Percentiles rank a stretch among this genome's conserved stretches.
These are phyloP conservation scores for Botrytis medusae DNA, from an alignment of 2,329 filamentous ascomycete species.

Conservation along the genomic window DNA sequence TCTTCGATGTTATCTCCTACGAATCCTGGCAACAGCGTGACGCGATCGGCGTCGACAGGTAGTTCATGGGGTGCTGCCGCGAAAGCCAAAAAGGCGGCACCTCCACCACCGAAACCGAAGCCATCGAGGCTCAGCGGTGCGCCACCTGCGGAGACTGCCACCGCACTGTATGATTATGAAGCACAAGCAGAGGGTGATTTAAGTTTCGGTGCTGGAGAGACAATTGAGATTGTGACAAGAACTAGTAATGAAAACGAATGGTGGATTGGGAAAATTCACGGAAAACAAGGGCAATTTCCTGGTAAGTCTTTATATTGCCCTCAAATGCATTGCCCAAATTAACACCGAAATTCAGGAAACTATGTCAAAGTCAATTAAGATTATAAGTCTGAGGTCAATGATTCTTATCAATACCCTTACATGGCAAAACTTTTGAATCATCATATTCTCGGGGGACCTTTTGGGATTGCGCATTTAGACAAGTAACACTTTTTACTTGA, in stretches of 20 bases:
- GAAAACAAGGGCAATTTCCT: slow-evolving; percentile 88
- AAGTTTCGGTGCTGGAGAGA: slow-evolving; percentile 83
- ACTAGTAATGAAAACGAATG: slow-evolving; percentile 95
- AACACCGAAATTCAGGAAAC: slow-evolving; percentile 45
- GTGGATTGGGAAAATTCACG: slow-evolving; percentile 84
- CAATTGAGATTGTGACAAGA: slow-evolving; percentile 81
- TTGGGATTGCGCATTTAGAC: slow-evolving; percentile 3
- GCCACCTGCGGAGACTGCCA: slow-evolving; percentile 73
- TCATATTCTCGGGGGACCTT: slow-evolving; percentile 1
- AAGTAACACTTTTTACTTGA: neutral
- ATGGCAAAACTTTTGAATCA: slow-evolving; percentile 14
- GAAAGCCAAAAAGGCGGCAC: slow-evolving; percentile 67
- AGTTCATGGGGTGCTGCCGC: slow-evolving; percentile 50
- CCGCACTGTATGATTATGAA: slow-evolving; percentile 93
- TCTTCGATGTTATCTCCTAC: slow-evolving; percentile 41
- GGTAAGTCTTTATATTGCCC: slow-evolving; percentile 56
- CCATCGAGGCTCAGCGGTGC: slow-evolving; percentile 68
- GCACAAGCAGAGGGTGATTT: slow-evolving; percentile 93
- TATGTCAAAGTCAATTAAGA: slow-evolving; percentile 48
- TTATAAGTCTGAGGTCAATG: neutral
- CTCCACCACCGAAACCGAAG: slow-evolving; percentile 76
- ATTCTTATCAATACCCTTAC: slow-evolving; percentile 15
- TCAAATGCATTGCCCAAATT: slow-evolving; percentile 15
- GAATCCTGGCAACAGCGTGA: slow-evolving; percentile 38
- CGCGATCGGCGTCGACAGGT: slow-evolving; percentile 44